These are phyloP conservation scores for Wickerhamomyces queroliae DNA, from an alignment of 805 yeast species.

Conservation along the genomic window DNA sequence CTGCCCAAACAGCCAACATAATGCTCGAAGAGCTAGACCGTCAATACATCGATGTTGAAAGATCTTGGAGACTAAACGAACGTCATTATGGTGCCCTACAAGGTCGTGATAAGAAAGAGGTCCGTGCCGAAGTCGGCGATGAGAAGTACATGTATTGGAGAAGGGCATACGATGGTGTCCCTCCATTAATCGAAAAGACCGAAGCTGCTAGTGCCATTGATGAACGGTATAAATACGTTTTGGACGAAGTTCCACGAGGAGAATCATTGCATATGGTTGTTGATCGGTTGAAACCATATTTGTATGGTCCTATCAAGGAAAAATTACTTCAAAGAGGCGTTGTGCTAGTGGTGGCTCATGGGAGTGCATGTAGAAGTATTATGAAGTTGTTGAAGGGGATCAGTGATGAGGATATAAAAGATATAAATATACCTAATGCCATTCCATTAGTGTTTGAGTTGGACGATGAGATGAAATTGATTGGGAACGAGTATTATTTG, in stretches of 20 bases:
- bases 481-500: constrained; percentile 56
- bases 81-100: constrained; percentile 82
- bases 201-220: constrained; percentile 19
- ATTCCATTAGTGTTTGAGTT: constrained; percentile 70
- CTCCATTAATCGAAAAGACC: constrained; percentile 44
- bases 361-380: constrained; percentile 73
- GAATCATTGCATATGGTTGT: constrained; percentile 74
- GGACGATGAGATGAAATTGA: constrained; percentile 43
- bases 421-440: constrained; percentile 78
- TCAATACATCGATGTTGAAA: constrained; percentile 46
- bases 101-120: constrained; percentile 67
- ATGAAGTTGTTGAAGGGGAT: constrained; percentile 62
- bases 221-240: constrained; percentile 29
- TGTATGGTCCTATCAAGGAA: constrained; percentile 42
- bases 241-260: constrained; percentile 52
- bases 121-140: constrained; percentile 60
- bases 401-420: constrained; percentile 62
- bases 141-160: constrained; percentile 75
- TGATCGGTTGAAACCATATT: constrained; percentile 56
- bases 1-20: constrained; percentile 68
- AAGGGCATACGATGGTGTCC: constrained; percentile 73
- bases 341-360: constrained; percentile 73
- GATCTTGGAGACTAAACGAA: constrained; percentile 78
- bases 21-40: constrained; percentile 52
- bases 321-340: constrained; percentile 45